Evolutionary conservation across 2,329 filamentous ascomycete genomes (phyloP), one percentile per base, ranked within the genome.

Genomic region (Lachnellula occidentalis): DNA sequence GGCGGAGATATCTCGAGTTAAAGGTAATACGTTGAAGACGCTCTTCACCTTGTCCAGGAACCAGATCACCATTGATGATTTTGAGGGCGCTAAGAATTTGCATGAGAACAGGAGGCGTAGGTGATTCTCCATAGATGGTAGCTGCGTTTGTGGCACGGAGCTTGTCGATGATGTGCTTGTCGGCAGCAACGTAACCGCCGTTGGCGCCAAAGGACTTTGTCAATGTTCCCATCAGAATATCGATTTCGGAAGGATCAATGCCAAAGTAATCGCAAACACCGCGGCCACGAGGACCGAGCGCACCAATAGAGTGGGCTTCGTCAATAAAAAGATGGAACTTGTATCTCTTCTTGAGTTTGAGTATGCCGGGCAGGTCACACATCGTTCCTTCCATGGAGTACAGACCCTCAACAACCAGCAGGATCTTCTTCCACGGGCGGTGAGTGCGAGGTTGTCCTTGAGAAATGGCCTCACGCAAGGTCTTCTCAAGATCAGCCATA

Each of bases 311-410:
- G 76, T 99, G 94, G 36, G 94, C 94, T 74, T 99, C 94, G 66
- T 99, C 94, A 57, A 99, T 80, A 68, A 95, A 99, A 2, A 99
- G 82, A 69, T 90, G 82, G 75, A 96, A 99, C 77, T 96, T 97
- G 83, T 99, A 99, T 73, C 89, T 91, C 70, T 86, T 86, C 82
- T 96, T 96, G 61, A 99, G 79, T 49, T 79, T 81, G 55, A 99
- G 75, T 49, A 99, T 78, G 58, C 90, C 90, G 1, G 94, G 94
- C n/a, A 99, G 81, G 70, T 99, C 94, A 73, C 90, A 94, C 89
- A 99, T 95, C 62, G 92, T 96, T 48, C 94, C 94, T 75, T 99
- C 94, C 94, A 99, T 99, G 1, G 92, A 97, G 78, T 99, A 99
- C 19, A 99, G 81, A 64, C 94, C 94, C 72, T 99, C 94, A 37